Evolutionary conservation across 192 early-diverging fungal genomes (phyloP), one percentile per base, ranked within the genome.

Genomic region (Cetraspora pellucida): DNA sequence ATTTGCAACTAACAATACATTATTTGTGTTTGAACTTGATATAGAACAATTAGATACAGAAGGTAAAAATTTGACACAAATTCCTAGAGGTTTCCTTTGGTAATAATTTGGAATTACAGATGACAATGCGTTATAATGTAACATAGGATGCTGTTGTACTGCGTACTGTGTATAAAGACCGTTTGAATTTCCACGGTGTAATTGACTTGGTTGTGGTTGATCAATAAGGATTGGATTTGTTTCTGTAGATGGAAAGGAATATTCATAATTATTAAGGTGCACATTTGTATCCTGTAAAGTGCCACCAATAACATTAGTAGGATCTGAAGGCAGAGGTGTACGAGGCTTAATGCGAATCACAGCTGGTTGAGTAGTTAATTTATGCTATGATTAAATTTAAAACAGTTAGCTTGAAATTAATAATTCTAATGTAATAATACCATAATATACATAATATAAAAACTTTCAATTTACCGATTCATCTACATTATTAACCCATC

Each of bases 321-420:
- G 71, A 70, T 82, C 81, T 45, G 47, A 27, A 31, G 84, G 84
- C 78, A 85, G 77, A 21, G 82, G 79, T 11, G 72, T 79, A 9
- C 84, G 52, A 43, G 83, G 81, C 21, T 83, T 85, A 28, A 85
- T 83, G 14, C 84, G 75, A 3, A 85, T 69, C 0, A 77, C 72
- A 13, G 84, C 73, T 13, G 66, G 67, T 50, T 78, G 77, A 2
- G 80, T 66, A 21, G 46, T 72, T 21, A 70, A 47, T n/a, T 72
- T 64, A 16, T 64, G 58, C 63, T 74, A 52, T 10, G n/a, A 37
- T 57, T 2, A 10, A 28, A 7, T 27, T 46, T 17, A 54, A 61
- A 73, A 27, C 37, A 37, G 37, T 37, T n/a, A 37, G 37, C 10
- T 43, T 43, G 2, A 43, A 10, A 16, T 31, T 66, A 10, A 30